Percentiles rank a stretch among this genome's conserved stretches.
phyloP scores from a whole-genome alignment of 331 rosid species.

The Erythrophleum ivorense region DNA sequence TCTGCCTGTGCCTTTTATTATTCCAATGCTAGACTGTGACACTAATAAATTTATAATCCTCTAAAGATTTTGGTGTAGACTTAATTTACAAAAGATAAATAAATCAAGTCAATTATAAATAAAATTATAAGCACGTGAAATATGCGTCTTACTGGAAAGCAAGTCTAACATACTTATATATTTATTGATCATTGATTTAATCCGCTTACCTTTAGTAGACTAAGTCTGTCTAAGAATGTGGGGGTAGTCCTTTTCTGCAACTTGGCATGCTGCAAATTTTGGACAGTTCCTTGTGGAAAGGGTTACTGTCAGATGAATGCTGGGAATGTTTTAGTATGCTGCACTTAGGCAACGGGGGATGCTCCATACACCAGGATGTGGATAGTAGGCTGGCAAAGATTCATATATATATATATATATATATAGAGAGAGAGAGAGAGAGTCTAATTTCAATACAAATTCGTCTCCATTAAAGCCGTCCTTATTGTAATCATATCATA shows the following conservation, averaged over 20 bases:
- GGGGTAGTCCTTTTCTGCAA: not conserved
- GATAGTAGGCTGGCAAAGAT: constrained; percentile 20
- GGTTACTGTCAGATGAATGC: not conserved
- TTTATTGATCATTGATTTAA: not conserved
- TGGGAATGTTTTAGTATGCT: constrained; percentile 13
- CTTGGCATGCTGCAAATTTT: constrained; percentile 17
- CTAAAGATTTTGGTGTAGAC: not conserved
- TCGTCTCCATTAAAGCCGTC: not conserved
- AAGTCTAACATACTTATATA: not conserved
- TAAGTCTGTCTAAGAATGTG: not conserved
- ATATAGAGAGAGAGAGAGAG: not conserved
- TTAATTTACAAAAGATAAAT: not conserved
- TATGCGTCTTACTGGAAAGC: not conserved
- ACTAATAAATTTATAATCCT: not conserved
- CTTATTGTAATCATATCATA: constrained; percentile 4
- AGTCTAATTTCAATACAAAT: not conserved
- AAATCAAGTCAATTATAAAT: not conserved
- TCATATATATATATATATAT: not conserved
- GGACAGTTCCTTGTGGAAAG: not conserved
- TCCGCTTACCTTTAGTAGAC: too few species aligned
- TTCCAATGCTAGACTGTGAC: not conserved
- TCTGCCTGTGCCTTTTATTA: constrained; percentile 19
- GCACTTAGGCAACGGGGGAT: constrained; percentile 26
- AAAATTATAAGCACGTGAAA: not conserved
- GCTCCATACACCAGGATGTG: not conserved